These are phyloP conservation scores for Tarenaya hassleriana DNA, from an alignment of 345 rosid species.

Conservation along the genomic window DNA sequence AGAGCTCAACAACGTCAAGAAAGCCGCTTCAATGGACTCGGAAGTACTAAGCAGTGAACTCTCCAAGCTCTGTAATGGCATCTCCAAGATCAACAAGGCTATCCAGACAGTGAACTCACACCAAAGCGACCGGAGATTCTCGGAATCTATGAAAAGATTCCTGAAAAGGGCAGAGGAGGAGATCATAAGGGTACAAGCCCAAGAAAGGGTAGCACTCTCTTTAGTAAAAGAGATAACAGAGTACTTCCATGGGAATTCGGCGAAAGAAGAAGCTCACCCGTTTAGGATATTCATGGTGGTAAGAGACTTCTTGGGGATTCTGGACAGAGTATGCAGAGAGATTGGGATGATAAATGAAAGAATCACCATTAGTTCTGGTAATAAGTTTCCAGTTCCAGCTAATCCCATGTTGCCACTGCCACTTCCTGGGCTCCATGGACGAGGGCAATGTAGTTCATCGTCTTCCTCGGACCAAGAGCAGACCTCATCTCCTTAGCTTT, in stretches of 20 bases:
- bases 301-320: slow-evolving; percentile 74
- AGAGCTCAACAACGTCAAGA: slow-evolving; percentile 75
- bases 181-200: slow-evolving; percentile 46
- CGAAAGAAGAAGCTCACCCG: slow-evolving; percentile 79
- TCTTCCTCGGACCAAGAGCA: too few species aligned
- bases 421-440: too few species aligned
- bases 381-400: too few species aligned
- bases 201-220: slow-evolving; percentile 36
- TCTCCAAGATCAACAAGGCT: slow-evolving; percentile 42
- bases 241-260: slow-evolving; percentile 87
- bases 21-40: slow-evolving; percentile 86
- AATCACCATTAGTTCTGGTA: too few species aligned
- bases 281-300: slow-evolving; percentile 73
- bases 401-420: too few species aligned
- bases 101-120: slow-evolving; percentile 25
- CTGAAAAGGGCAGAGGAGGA: slow-evolving; percentile 63
- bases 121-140: slow-evolving; percentile 40
- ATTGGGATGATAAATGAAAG: slow-evolving; percentile 84
- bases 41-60: slow-evolving; percentile 55
- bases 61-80: slow-evolving; percentile 45
- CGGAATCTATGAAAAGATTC: slow-evolving; percentile 56
- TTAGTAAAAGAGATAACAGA: slow-evolving; percentile 70
- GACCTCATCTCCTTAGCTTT: too few species aligned
- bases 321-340: slow-evolving; percentile 90
- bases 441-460: too few species aligned